A percentile compares a stretch with the other conserved stretches of the same genome.
Conservation (phyloP, 1,284 basidiomycete genomes). For the Melanopsichium pennsylvanicum region DNA sequence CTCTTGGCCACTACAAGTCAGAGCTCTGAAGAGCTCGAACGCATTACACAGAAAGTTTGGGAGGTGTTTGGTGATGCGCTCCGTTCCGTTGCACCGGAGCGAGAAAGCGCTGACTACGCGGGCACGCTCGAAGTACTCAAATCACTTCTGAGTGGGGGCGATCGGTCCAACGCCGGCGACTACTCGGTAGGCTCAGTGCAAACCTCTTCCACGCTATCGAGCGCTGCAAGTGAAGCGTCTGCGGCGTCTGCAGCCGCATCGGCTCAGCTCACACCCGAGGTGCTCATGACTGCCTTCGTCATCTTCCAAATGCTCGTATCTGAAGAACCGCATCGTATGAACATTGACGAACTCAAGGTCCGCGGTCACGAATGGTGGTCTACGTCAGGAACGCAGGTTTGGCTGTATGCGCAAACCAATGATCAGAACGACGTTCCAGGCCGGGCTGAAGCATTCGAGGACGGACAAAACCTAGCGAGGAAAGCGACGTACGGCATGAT, state of each 20-base stretch:
- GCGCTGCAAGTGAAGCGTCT: slow-evolving; percentile 25
- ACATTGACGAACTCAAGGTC: slow-evolving; percentile 53
- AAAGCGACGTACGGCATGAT: slow-evolving; percentile 61
- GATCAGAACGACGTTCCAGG: slow-evolving; percentile 23
- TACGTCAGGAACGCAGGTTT: slow-evolving; percentile 40
- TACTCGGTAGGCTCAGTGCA: slow-evolving; percentile 44
- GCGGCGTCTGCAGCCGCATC: slow-evolving; percentile 8
- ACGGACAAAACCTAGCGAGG: slow-evolving; percentile 53
- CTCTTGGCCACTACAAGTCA: slow-evolving; percentile 19
- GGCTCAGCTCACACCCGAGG: slow-evolving; percentile 41
- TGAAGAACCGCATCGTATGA: slow-evolving; percentile 45
- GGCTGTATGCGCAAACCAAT: slow-evolving; percentile 22
- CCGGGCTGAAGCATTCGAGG: slow-evolving; percentile 43
- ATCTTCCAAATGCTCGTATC: slow-evolving; percentile 52
- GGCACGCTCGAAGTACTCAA: slow-evolving; percentile 51
- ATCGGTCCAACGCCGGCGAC: slow-evolving; percentile 23
- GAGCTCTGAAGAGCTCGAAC: slow-evolving; percentile 54
- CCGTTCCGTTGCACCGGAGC: slow-evolving; percentile 46
- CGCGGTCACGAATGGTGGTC: slow-evolving; percentile 54
- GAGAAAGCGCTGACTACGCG: slow-evolving; percentile 41
- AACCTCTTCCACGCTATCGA: slow-evolving; percentile 27
- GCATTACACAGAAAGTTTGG: slow-evolving; percentile 54
- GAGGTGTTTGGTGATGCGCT: slow-evolving; percentile 55
- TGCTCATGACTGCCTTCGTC: slow-evolving; percentile 55
- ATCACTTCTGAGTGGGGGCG: slow-evolving; percentile 38